A percentile compares a stretch with the other conserved stretches of the same genome.
Conservation (phyloP, 441 rosid genomes). For the Corymbia citriodora region DNA sequence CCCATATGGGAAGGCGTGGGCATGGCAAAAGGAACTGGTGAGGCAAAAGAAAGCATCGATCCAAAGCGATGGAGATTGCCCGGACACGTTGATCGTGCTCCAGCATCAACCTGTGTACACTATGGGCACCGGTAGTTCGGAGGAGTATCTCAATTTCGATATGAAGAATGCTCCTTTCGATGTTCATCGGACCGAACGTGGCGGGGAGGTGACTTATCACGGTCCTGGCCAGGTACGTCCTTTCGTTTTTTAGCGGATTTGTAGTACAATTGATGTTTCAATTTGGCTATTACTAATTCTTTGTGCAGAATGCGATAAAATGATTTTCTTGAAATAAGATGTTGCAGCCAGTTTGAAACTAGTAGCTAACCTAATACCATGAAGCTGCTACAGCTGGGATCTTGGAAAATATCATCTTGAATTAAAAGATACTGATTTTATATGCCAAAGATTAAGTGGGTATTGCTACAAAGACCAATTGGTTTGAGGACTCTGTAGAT, state of each 20-base stretch:
- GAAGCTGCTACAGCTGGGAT: background rate
- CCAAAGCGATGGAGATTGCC: constrained; percentile 45
- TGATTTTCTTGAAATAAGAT: background rate
- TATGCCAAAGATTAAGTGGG: background rate
- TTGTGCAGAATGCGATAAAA: background rate
- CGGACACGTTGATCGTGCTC: constrained; percentile 56
- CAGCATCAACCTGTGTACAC: constrained; percentile 78
- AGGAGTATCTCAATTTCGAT: constrained; percentile 54
- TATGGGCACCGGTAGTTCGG: constrained; percentile 60
- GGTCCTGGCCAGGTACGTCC: constrained; percentile 86
- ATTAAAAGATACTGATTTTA: background rate
- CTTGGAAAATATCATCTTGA: background rate
- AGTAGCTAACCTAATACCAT: background rate
- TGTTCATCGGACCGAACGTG: constrained; percentile 73
- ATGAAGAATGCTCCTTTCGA: constrained; percentile 60
- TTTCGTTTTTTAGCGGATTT: background rate
- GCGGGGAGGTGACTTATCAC: constrained; percentile 92
- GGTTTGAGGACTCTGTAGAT: background rate
- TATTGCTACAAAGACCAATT: background rate
- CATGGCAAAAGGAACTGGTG: constrained; percentile 62
- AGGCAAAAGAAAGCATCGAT: constrained; percentile 47
- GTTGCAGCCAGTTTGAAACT: background rate
- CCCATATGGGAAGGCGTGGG: constrained; percentile 62
- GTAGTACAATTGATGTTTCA: background rate
- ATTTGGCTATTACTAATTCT: background rate